phyloP scores from a whole-genome alignment of 495 filamentous ascomycete genomes.

The Lasiosphaeria ovina region DNA sequence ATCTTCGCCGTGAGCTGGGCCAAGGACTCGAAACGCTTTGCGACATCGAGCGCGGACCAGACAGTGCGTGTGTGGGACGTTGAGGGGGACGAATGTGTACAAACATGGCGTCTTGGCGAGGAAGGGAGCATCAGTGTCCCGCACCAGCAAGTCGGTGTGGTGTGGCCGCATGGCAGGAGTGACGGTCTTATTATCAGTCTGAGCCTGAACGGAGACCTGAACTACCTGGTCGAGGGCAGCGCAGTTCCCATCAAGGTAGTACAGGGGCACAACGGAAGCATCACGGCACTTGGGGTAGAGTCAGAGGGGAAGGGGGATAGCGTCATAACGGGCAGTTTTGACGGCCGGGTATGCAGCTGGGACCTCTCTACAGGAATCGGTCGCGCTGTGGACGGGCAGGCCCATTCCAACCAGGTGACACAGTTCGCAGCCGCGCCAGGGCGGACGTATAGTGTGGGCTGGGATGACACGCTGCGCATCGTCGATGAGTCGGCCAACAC shows the following conservation, averaged over 20 bases:
- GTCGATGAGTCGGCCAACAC: constrained; percentile 58
- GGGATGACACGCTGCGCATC: constrained; percentile 90
- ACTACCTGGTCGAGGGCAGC: constrained; percentile 74
- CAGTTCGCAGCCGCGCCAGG: constrained; percentile 62
- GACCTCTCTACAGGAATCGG: constrained; percentile 66
- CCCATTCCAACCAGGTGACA: constrained; percentile 78
- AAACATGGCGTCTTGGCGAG: constrained; percentile 85
- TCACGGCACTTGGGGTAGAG: constrained; percentile 67
- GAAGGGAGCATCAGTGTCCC: constrained; percentile 70
- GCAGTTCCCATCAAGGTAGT: constrained; percentile 67
- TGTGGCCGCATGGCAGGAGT: constrained; percentile 79
- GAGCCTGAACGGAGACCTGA: constrained; percentile 83
- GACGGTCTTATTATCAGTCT: constrained; percentile 88
- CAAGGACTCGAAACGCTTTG: constrained; percentile 82
- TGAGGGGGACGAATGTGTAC: constrained; percentile 68
- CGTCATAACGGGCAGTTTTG: constrained; percentile 85
- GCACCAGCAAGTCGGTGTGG: constrained; percentile 92
- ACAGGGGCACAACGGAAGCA: constrained; percentile 90
- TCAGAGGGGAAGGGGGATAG: constrained; percentile 49
- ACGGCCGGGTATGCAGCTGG: constrained; percentile 83
- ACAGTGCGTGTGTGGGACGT: constrained; percentile 89
- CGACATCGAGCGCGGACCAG: constrained; percentile 89
- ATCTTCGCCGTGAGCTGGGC: constrained; percentile 92
- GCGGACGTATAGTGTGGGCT: constrained; percentile 79
- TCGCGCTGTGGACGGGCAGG: constrained; percentile 68